A percentile compares a stretch with the other conserved stretches of the same genome.
Conservation (phyloP, 805 yeast genomes). For the Starmera dryadoides region DNA sequence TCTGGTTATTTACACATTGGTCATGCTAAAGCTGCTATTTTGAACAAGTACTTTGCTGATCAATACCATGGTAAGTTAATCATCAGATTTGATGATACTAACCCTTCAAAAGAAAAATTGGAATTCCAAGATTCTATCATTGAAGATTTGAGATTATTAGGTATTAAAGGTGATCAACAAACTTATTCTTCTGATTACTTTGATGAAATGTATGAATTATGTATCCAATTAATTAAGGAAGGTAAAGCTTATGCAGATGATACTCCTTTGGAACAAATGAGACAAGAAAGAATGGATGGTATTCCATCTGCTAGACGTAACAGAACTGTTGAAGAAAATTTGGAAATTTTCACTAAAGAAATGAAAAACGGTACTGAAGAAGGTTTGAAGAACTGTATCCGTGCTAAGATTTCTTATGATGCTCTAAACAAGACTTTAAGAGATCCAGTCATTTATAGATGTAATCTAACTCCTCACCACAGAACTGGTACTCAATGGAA, state of each 20-base stretch:
- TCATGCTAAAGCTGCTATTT: constrained; percentile 96
- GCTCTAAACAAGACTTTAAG: constrained; percentile 91
- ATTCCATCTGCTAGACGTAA: constrained; percentile 88
- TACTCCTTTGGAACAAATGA: constrained; percentile 89
- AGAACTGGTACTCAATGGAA: constrained; percentile 93
- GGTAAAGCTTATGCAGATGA: constrained; percentile 98
- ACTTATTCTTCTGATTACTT: constrained; percentile 94
- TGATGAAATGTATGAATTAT: constrained; percentile 81
- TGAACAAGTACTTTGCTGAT: constrained; percentile 94
- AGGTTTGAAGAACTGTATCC: constrained; percentile 86
- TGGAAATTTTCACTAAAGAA: constrained; percentile 77
- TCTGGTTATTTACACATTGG: constrained; percentile 96
- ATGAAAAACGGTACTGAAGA: constrained; percentile 93
- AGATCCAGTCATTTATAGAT: constrained; percentile 97
- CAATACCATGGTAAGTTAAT: constrained; percentile 94
- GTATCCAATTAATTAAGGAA: constrained; percentile 81
- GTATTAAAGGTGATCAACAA: constrained; percentile 84
- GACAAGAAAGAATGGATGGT: constrained; percentile 99
- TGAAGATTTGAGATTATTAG: constrained; percentile 85
- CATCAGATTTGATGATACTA: constrained; percentile 96
- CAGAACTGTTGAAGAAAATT: constrained; percentile 86
- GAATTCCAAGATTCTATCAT: constrained; percentile 93
- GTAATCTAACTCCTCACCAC: constrained; percentile 96
- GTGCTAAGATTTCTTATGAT: constrained; percentile 93
- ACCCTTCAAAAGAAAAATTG: constrained; percentile 92